phyloP scores from a whole-genome alignment of 352 stramenopile genomes.

The Phytopythium aichiense region DNA sequence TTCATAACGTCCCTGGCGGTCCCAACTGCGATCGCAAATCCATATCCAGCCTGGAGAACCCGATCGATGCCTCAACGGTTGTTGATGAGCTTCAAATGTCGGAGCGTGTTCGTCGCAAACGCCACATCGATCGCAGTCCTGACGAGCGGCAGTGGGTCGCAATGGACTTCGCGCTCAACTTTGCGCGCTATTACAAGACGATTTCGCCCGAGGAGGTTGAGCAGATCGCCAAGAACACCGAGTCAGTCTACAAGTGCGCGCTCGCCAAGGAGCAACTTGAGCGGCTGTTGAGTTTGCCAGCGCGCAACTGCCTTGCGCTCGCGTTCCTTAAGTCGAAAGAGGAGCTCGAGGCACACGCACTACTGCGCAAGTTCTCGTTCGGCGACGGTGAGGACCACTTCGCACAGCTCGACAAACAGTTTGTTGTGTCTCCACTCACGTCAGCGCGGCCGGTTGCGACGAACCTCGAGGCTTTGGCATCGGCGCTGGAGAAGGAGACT shows the following conservation, averaged over 20 bases:
- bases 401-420: slow-evolving; percentile 34
- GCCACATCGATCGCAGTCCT: slow-evolving; percentile 28
- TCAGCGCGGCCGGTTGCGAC: slow-evolving; percentile 9
- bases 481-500: slow-evolving; percentile 11
- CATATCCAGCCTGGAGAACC: background rate
- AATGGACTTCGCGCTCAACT: slow-evolving; percentile 58
- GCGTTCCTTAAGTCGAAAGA: slow-evolving; percentile 60
- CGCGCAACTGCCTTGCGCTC: slow-evolving; percentile 60
- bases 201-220: slow-evolving; percentile 48
- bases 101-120: slow-evolving; percentile 46
- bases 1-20: background rate
- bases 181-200: slow-evolving; percentile 69
- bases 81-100: slow-evolving; percentile 7
- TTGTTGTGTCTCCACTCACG: slow-evolving; percentile 13
- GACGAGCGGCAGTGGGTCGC: slow-evolving; percentile 72
- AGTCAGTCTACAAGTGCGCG: slow-evolving; percentile 41
- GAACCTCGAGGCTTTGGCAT: slow-evolving; percentile 1
- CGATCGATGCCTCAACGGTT: background rate
- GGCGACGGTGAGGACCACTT: slow-evolving; percentile 65
- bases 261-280: slow-evolving; percentile 44
- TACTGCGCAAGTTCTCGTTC: slow-evolving; percentile 72
- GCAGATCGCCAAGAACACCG: slow-evolving; percentile 43
- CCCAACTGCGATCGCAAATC: background rate
- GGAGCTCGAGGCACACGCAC: slow-evolving; percentile 49
- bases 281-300: slow-evolving; percentile 47